Evolutionary conservation across 768 basidiomycete genomes (phyloP), one percentile per base, ranked within the genome.

Genomic region (Suillus subaureus): DNA sequence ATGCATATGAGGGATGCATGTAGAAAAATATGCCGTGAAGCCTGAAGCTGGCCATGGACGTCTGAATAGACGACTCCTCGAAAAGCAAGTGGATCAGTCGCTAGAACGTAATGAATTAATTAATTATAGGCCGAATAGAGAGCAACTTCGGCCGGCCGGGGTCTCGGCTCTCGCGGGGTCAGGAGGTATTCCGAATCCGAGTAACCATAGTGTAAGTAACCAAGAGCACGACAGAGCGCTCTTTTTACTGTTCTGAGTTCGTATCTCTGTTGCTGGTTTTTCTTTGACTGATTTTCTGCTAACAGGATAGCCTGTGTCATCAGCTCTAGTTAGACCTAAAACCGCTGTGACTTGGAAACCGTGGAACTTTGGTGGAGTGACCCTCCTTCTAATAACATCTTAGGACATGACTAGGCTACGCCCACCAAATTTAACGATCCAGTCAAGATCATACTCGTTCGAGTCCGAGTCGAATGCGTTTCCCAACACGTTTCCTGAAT

Each of bases 371-470:
- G 31, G 31, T 42, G 39, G 31, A 28, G 21, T 18, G 9, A 43
- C 33, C 11, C 13, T 64, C 21, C 33, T 33, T 31, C 28, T 45
- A 31, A 62, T 65, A 42, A 55, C 55, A 45, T 57, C 57, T 18
- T 39, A 26, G 23, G 39, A 58, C 31, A 52, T 49, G 62, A 83
- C 81, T 73, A 82, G 85, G 57, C 75, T 77, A 62, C 81, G 84
- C 23, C 86, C 86, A 8, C 85, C 86, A 31, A 84, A 83, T 62
- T 82, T 87, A 66, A 82, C 84, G 43, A 75, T 87, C 33, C 68
- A 70, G 63, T 70, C 74, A 56, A 62, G 64, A 61, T 66, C 77
- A 67, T 62, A 73, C 67, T 15, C 77, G 77, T 35, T 82, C 51
- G 77, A 80, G 67, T 35, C 81, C 56, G 74, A 80, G 69, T 70